These are phyloP conservation scores for Diaporthe citrichinensis DNA, from an alignment of 2,329 filamentous ascomycete genomes.

Conservation along the genomic window DNA sequence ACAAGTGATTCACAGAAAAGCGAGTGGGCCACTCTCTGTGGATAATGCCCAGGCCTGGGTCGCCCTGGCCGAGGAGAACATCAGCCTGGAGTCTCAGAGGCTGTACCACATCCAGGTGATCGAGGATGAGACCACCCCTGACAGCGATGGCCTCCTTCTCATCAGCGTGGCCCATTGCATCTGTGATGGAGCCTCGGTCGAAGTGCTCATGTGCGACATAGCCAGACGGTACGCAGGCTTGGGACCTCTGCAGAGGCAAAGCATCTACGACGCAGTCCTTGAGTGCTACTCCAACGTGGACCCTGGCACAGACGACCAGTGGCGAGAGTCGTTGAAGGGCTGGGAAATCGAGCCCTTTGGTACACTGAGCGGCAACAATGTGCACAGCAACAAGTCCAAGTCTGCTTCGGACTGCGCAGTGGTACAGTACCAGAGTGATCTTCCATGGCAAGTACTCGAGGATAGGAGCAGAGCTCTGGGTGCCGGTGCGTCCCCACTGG, in stretches of 20 bases:
- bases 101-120: conserved; percentile 45
- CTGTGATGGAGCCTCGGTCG: conserved; percentile 53
- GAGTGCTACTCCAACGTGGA: conserved; percentile 41
- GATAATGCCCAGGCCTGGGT: conserved; percentile 40
- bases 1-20: conserved; percentile 27
- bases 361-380: conserved; percentile 44
- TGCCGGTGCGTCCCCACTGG: conserved; percentile 48
- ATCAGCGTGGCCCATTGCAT: conserved; percentile 55
- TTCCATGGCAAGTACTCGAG: conserved; percentile 40
- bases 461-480: conserved; percentile 45
- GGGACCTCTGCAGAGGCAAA: conserved; percentile 36
- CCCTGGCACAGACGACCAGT: conserved; percentile 39
- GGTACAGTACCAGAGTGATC: conserved; percentile 39
- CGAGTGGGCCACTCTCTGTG: neutral
- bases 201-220: conserved; percentile 52
- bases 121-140: conserved; percentile 39
- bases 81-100: conserved; percentile 44
- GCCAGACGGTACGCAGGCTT: conserved; percentile 44
- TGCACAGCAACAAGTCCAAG: conserved; percentile 26
- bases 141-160: conserved; percentile 43
- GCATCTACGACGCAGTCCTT: conserved; percentile 41
- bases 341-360: conserved; percentile 46
- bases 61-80: conserved; percentile 42
- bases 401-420: conserved; percentile 30
- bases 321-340: conserved; percentile 40